A percentile compares a stretch with the other conserved stretches of the same genome.
phyloP scores from a whole-genome alignment of 2,329 filamentous ascomycete species.

The Neonectria hederae region DNA sequence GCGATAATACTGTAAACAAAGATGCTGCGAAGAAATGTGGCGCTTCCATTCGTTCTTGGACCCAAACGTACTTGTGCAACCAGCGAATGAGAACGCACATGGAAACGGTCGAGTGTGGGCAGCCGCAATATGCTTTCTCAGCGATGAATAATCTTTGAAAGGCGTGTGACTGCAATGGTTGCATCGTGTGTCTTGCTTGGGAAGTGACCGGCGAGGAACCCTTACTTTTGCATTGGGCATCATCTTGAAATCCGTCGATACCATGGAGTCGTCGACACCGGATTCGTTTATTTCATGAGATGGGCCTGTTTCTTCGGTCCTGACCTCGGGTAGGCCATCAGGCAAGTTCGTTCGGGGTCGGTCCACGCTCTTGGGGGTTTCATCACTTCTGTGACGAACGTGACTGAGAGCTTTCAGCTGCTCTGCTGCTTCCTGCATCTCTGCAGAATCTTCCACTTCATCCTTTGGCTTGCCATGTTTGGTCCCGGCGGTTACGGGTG shows the following conservation, averaged over 20 bases:
- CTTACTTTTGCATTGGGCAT: slow-evolving; percentile 50
- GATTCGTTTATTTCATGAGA: slow-evolving; percentile 51
- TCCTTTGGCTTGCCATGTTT: slow-evolving; percentile 46
- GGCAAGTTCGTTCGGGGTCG: slow-evolving; percentile 52
- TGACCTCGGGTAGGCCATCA: slow-evolving; percentile 48
- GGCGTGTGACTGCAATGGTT: slow-evolving; percentile 70
- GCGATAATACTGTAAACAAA: slow-evolving; percentile 73
- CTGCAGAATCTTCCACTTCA: slow-evolving; percentile 67
- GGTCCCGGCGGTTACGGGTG: slow-evolving; percentile 28
- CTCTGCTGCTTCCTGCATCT: slow-evolving; percentile 75
- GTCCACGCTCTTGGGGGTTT: slow-evolving; percentile 43
- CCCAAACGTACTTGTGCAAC: slow-evolving; percentile 83
- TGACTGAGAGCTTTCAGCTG: slow-evolving; percentile 73
- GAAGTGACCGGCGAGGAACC: slow-evolving; percentile 56
- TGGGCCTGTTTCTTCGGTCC: slow-evolving; percentile 33
- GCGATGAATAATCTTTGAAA: slow-evolving; percentile 72
- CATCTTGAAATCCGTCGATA: slow-evolving; percentile 38
- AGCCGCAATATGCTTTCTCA: slow-evolving; percentile 73
- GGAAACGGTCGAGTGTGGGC: slow-evolving; percentile 79
- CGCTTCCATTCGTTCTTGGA: slow-evolving; percentile 99
- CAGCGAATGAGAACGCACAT: slow-evolving; percentile 86
- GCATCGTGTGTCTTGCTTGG: slow-evolving; percentile 70
- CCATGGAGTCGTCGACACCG: slow-evolving; percentile 38
- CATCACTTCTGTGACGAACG: slow-evolving; percentile 64
- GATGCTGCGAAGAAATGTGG: slow-evolving; percentile 90